Evolutionary conservation across 2,329 filamentous ascomycete species (phyloP), one percentile per base, ranked within the genome.

Genomic region (Nothophoma quercina): DNA sequence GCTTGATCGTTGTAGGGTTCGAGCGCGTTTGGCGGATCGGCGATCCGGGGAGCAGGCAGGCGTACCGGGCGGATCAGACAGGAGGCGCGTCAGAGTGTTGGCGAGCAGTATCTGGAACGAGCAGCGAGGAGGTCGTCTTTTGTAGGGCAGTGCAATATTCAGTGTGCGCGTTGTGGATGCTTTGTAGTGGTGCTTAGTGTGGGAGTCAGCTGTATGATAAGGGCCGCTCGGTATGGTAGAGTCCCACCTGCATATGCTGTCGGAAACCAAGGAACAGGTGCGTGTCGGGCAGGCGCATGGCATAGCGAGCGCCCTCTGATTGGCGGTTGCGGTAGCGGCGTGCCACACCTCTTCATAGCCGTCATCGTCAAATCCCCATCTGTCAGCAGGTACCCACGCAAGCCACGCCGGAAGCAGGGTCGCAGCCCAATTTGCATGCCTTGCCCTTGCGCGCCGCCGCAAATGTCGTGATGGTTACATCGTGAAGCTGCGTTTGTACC

Each of bases 11-110:
- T 5, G 38, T 8, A 21, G 42, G 50, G 50, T 47, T 47, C 50
- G 50, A 53, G 50, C 50, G 50, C 43, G 50, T 53, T 43, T 42
- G 43, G 50, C 29, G 26, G 65, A 72, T 72, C 67, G 67, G 64
- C 69, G 64, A 53, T 53, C 50, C 43, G 50, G 50, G 50, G 50
- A 53, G 50, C 43, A 39, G 44, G 50, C 43, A 53, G 26, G 25
- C 29, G 42, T 19, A 40, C 43, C 50, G 50, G 28, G 34, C 26
- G 18, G 36, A 38, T 28, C 49, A 41, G 21, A 53, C 43, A 48
- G 38, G 50, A 53, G 50, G 22, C 50, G 43, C 38, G 38, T 53
- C 50, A 48, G 40, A 33, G 38, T 26, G 43, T 19, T 19, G 50
- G 50, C 43, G 32, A 53, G 50, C 43, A 38, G 38, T 42, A 15